A percentile compares a stretch with the other conserved stretches of the same genome.
phyloP scores from a whole-genome alignment of 1,284 basidiomycete genomes.

The Moesziomyces sp. region DNA sequence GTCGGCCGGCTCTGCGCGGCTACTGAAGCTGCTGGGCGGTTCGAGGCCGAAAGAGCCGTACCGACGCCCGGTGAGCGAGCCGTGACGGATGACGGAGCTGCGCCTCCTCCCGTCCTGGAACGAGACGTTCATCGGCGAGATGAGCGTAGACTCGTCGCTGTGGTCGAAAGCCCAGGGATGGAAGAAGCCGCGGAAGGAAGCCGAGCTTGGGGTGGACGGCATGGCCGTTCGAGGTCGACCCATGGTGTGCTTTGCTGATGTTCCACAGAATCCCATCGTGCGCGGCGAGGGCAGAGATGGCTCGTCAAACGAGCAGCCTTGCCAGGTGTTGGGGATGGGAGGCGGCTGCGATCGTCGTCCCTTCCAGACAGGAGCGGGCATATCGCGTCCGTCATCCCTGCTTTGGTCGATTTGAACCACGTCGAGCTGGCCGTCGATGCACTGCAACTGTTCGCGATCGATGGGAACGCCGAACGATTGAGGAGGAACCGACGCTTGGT shows the following conservation, averaged over 20 bases:
- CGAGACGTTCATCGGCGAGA: conserved; percentile 32
- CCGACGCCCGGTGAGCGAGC: conserved; percentile 8
- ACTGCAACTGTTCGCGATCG: background rate
- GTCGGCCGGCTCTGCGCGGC: background rate
- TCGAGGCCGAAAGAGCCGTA: conserved; percentile 18
- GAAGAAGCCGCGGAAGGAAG: conserved; percentile 40
- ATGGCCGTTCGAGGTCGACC: conserved; percentile 23
- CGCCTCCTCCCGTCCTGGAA: conserved; percentile 33
- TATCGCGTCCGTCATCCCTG: conserved; percentile 3
- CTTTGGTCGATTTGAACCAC: background rate
- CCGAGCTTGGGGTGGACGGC: conserved; percentile 34
- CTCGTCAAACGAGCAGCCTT: conserved; percentile 37
- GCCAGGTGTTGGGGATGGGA: conserved; percentile 42
- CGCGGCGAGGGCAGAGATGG: conserved; percentile 41
- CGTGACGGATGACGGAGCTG: conserved; percentile 24
- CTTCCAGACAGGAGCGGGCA: conserved; percentile 37
- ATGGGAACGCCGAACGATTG: background rate
- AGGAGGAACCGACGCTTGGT: background rate
- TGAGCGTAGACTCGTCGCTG: conserved; percentile 35
- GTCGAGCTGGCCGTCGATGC: background rate
- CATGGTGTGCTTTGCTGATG: conserved; percentile 1
- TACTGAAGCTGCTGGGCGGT: background rate
- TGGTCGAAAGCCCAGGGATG: conserved; percentile 38
- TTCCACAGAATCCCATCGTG: conserved; percentile 13
- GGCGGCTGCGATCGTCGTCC: conserved; percentile 18